Base-by-base conservation (phyloP, 768 basidiomycete genomes). In the Kwoniella pini region DNA sequence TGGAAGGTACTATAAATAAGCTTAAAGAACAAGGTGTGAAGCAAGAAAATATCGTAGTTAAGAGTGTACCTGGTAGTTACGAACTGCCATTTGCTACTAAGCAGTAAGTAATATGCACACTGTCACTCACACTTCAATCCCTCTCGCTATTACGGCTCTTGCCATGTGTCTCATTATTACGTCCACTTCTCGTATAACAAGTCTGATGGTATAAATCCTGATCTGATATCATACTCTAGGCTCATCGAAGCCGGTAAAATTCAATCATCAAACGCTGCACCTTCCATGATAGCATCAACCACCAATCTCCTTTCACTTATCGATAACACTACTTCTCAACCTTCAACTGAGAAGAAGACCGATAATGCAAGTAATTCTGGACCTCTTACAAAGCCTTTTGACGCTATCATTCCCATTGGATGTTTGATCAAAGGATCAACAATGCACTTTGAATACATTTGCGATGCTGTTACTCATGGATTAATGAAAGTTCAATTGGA, bases 361-460 rank as follows among this genome's bases (percentile, higher is more conserved):
- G 5, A 63, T 38, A 31, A 5, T 38, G 24, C 43, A 7, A 21
- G 28, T 39, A 40, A 51, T 59, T 10, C 17, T 31, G 42, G 57
- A 19, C 56, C 68, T 36, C 71, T 75, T 19, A 74, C 71, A 4
- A 59, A 63, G 2, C 88, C 95, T 0, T 97, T 98, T 69, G 88
- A 95, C 77, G 96, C 93, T 13, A 87, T 96, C 65, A 95, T 99
- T 77, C 93, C 96, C 54, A 91, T 98, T 73, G 96, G 96, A 13
- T 92, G 95, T 36, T 87, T 99, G 76, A 96, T 99, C 83, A 99
- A 99, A 78, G 95, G 96, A 53, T 83, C 86, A 0, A 98, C 96
- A 17, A 96, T 96, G 92, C 96, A 99, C 81, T 99, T 98, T 79
- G 96, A 99, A 79, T 99, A 99, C 83, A 99, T 98, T 79, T 90